Evolutionary conservation across 139 green algal species (phyloP).

Genomic region (Chlorella sp.): DNA sequence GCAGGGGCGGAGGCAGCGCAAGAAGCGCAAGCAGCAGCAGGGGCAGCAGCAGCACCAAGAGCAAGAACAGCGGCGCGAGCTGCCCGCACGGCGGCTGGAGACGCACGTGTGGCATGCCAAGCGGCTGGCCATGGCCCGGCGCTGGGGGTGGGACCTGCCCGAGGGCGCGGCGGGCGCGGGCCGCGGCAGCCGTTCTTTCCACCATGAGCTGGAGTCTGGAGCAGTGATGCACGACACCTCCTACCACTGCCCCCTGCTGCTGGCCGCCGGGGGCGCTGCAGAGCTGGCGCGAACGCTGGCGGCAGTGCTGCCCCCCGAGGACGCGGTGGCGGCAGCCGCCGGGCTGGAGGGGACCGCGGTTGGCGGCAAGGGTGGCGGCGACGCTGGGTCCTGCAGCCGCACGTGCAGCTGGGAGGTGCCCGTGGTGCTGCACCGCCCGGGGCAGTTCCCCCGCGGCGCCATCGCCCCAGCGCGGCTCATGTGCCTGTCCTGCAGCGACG

Average conservation of each 20-base stretch:
- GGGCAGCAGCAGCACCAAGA: neutral
- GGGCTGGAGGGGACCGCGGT: neutral
- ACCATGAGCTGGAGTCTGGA: constrained; percentile 34
- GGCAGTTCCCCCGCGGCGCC: constrained; percentile 14
- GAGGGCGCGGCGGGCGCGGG: constrained; percentile 48
- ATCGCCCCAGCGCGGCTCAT: constrained; percentile 38
- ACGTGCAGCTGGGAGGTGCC: constrained; percentile 25
- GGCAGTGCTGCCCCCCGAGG: neutral
- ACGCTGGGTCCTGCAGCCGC: constrained; percentile 1
- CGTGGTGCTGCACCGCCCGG: constrained; percentile 36
- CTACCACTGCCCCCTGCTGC: constrained; percentile 66
- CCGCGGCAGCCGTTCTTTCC: constrained; percentile 59
- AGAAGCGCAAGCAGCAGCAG: neutral
- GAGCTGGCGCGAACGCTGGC: constrained; percentile 25
- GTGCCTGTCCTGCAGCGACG: constrained; percentile 18
- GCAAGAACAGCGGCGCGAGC: neutral
- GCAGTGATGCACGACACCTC: constrained; percentile 68
- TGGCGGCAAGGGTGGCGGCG: neutral
- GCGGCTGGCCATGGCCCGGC: constrained; percentile 59
- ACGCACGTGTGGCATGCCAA: constrained; percentile 77
- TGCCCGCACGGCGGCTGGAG: constrained; percentile 51
- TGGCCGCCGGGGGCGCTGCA: constrained; percentile 38
- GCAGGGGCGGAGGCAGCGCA: no score
- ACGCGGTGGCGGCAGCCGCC: neutral
- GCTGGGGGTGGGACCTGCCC: constrained; percentile 64